Conservation (phyloP, 768 basidiomycete genomes). For the Xerocomellus chrysenteron region DNA sequence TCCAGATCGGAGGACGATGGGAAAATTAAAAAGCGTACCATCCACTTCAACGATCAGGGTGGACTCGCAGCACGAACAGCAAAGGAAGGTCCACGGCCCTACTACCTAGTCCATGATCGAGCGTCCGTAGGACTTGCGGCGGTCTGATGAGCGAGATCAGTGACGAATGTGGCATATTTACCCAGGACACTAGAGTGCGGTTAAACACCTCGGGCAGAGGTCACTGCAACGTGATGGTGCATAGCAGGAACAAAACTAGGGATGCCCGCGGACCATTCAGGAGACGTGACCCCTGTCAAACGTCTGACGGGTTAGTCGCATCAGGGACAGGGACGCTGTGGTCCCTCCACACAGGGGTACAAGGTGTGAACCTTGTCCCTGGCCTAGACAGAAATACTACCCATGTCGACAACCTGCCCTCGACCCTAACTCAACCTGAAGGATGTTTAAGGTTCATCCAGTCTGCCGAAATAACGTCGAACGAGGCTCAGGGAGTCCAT, state of each 20-base stretch:
- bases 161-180: no score
- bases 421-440: background rate
- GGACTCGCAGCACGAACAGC: background rate
- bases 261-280: background rate
- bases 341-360: background rate
- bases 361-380: background rate
- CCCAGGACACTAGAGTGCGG: background rate
- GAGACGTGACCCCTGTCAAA: background rate
- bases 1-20: background rate
- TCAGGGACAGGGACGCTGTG: background rate
- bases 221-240: background rate
- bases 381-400: background rate
- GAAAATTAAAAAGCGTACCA: background rate
- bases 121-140: background rate
- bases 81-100: background rate
- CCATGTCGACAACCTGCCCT: background rate
- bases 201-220: no score
- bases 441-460: background rate
- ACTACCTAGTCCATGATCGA: background rate
- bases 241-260: background rate
- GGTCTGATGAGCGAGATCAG: background rate
- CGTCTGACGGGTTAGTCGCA: background rate
- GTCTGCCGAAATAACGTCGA: background rate
- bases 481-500: background rate
- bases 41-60: background rate